Evolutionary conservation across 345 rosid genomes (phyloP).

Genomic region (Capsella bursapastoris): DNA sequence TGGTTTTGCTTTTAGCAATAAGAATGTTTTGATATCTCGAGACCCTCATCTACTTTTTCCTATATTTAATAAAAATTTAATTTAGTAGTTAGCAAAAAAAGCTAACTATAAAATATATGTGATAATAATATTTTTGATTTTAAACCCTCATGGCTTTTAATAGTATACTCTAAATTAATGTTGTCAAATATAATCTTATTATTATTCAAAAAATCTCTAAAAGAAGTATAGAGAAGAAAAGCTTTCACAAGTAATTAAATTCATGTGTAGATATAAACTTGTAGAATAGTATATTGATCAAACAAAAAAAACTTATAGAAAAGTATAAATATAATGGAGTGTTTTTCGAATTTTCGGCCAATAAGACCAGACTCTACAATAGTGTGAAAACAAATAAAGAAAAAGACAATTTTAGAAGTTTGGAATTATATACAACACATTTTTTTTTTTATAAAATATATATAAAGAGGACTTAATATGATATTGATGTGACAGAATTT

Average conservation of each 20-base stretch:
- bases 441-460: no score
- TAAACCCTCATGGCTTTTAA: background rate
- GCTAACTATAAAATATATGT: background rate
- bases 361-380: background rate
- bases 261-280: no score
- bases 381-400: background rate
- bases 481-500: background rate
- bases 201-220: background rate
- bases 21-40: no score
- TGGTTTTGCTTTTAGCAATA: no score
- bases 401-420: background rate
- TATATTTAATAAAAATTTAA: slow-evolving; percentile 11
- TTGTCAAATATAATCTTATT: background rate
- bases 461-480: background rate
- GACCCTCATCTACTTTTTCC: slow-evolving; percentile 21
- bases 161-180: background rate
- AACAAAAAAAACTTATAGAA: background rate
- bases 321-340: no score
- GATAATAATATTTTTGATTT: background rate
- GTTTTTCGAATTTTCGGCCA: no score
- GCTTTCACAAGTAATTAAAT: no score
- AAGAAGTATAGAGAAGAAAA: background rate
- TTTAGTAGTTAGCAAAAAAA: background rate
- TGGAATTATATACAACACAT: background rate
- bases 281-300: no score